phyloP scores from a whole-genome alignment of 768 basidiomycete species.

The Suillus subaureus region DNA sequence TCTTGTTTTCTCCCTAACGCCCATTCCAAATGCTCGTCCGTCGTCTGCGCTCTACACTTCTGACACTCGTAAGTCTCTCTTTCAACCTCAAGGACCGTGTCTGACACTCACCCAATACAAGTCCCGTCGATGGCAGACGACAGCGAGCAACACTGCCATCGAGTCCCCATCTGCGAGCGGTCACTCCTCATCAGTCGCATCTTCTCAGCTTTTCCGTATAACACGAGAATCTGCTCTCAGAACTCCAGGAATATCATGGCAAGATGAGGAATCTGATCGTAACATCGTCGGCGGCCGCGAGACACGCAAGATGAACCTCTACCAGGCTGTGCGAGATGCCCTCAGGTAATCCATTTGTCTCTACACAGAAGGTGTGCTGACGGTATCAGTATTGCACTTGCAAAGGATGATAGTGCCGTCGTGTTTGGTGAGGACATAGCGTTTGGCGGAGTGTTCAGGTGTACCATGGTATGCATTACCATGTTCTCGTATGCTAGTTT shows the following conservation, averaged over 20 bases:
- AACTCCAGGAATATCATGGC: slow-evolving; percentile 74
- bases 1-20: slow-evolving; percentile 24
- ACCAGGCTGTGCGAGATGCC: slow-evolving; percentile 90
- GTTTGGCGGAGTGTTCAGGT: slow-evolving; percentile 94
- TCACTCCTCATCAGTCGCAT: slow-evolving; percentile 71
- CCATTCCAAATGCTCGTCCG: slow-evolving; percentile 22
- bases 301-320: slow-evolving; percentile 94
- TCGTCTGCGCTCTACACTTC: slow-evolving; percentile 23
- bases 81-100: slow-evolving; percentile 1
- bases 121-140: slow-evolving; percentile 53
- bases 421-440: slow-evolving; percentile 93
- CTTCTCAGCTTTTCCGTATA: slow-evolving; percentile 61
- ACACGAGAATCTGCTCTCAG: slow-evolving; percentile 73
- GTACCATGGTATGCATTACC: slow-evolving; percentile 69
- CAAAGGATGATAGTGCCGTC: slow-evolving; percentile 84
- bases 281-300: slow-evolving; percentile 72
- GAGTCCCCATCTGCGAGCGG: slow-evolving; percentile 82
- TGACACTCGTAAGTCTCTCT: slow-evolving; percentile 19
- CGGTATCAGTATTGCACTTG: slow-evolving; percentile 68
- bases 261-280: slow-evolving; percentile 56
- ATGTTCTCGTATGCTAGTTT: background rate
- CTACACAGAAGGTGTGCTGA: slow-evolving; percentile 12
- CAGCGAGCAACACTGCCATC: slow-evolving; percentile 30
- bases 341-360: slow-evolving; percentile 57
- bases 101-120: slow-evolving; percentile 1